Evolutionary conservation across 2,329 filamentous ascomycete species (phyloP).

Genomic region (Gremmenia infestans): DNA sequence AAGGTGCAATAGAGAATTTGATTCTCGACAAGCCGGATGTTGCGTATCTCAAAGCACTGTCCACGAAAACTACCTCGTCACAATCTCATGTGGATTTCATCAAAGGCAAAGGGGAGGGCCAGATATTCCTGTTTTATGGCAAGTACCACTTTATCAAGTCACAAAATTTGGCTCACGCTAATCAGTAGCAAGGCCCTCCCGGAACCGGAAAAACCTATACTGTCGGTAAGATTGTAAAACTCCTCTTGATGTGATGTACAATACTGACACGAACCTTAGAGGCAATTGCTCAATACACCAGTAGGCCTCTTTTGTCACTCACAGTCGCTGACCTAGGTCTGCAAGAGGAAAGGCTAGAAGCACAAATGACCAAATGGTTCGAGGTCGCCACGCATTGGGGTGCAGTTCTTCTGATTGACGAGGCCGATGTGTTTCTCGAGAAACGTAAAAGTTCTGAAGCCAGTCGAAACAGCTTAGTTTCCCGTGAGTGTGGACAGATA

Average conservation of each 20-base stretch:
- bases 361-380: constrained; percentile 42
- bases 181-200: neutral
- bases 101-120: constrained; percentile 10
- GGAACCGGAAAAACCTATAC: constrained; percentile 19
- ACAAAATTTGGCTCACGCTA: neutral
- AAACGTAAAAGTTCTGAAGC: constrained; percentile 26
- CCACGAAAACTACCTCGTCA: neutral
- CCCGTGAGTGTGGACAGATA: constrained; percentile 5
- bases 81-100: constrained; percentile 9
- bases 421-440: constrained; percentile 39
- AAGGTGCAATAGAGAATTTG: neutral
- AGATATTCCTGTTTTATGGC: constrained; percentile 17
- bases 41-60: neutral
- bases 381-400: constrained; percentile 44
- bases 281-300: constrained; percentile 12
- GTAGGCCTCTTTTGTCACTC: constrained; percentile 20
- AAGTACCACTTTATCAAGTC: neutral
- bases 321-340: constrained; percentile 45
- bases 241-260: neutral
- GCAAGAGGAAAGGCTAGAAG: constrained; percentile 37
- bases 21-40: neutral
- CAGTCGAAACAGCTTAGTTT: constrained; percentile 31
- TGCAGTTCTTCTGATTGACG: constrained; percentile 35
- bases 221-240: constrained; percentile 3
- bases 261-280: constrained; percentile 11